Percentiles rank a stretch among this genome's conserved stretches.
Conservation (phyloP, 805 yeast genomes). For the Teunomyces atbi region DNA sequence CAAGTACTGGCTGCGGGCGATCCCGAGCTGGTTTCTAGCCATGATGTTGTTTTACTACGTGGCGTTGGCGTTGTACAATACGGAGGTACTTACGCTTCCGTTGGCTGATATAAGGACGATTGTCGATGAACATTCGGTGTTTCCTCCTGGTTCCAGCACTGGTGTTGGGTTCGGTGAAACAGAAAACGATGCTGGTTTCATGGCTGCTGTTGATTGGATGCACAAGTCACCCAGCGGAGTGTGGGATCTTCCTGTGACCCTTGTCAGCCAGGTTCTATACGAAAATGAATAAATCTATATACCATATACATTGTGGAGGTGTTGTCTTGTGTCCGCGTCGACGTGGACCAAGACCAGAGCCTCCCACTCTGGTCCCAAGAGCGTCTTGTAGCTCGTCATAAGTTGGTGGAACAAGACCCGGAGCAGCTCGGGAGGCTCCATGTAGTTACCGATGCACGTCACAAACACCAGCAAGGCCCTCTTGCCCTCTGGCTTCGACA, state of each 20-base stretch:
- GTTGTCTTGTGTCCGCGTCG: slow-evolving; percentile 28
- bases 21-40: slow-evolving; percentile 71
- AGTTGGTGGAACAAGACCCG: slow-evolving; percentile 44
- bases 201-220: too few species aligned
- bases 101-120: slow-evolving; percentile 62
- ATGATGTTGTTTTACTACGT: slow-evolving; percentile 70
- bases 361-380: slow-evolving; percentile 46
- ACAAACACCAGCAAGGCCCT: slow-evolving; percentile 52
- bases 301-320: slow-evolving; percentile 20
- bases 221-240: slow-evolving; percentile 68
- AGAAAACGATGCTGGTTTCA: neutral
- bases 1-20: slow-evolving; percentile 84
- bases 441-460: slow-evolving; percentile 57
- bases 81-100: slow-evolving; percentile 66
- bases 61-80: slow-evolving; percentile 67
- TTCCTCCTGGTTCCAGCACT: slow-evolving; percentile 16
- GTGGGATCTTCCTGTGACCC: slow-evolving; percentile 75
- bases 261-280: slow-evolving; percentile 66
- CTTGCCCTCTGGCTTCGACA: slow-evolving; percentile 43
- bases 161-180: neutral
- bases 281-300: slow-evolving; percentile 14
- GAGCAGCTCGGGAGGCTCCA: slow-evolving; percentile 48
- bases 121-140: slow-evolving; percentile 60
- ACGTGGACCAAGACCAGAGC: slow-evolving; percentile 28
- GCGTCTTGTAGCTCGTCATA: slow-evolving; percentile 42